phyloP scores from a whole-genome alignment of 352 stramenopile species.

The Globisporangium polare region DNA sequence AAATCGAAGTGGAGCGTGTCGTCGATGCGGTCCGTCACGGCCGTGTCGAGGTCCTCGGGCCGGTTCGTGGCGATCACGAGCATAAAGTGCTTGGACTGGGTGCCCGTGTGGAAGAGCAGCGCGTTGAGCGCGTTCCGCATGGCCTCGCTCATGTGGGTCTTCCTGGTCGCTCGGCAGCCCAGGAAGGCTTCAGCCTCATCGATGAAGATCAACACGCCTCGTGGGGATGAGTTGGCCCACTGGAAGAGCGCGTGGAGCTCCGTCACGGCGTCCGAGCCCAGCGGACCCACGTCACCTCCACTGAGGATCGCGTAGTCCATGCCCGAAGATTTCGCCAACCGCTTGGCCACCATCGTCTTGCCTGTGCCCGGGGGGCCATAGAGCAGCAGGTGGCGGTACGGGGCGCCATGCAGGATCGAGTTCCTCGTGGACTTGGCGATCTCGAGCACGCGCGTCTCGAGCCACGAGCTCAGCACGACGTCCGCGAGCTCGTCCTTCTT shows the following conservation, averaged over 20 bases:
- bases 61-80: conserved; percentile 84
- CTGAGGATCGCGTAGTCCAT: conserved; percentile 87
- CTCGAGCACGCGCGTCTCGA: conserved; percentile 63
- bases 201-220: conserved; percentile 84
- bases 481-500: conserved; percentile 47
- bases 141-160: conserved; percentile 81
- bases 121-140: conserved; percentile 84
- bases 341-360: conserved; percentile 88
- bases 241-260: conserved; percentile 81
- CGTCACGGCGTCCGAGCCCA: conserved; percentile 69
- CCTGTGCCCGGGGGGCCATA: conserved; percentile 82
- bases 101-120: conserved; percentile 76
- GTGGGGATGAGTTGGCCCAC: conserved; percentile 72
- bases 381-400: conserved; percentile 80
- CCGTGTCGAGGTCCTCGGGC: conserved; percentile 72
- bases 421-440: conserved; percentile 63
- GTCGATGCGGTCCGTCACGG: conserved; percentile 80
- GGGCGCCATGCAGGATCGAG: conserved; percentile 52
- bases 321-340: conserved; percentile 49
- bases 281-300: conserved; percentile 78
- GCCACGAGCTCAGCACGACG: conserved; percentile 44
- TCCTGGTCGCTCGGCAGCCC: conserved; percentile 62
- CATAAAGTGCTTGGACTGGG: conserved; percentile 71
- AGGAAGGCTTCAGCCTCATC: conserved; percentile 47
- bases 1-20: conserved; percentile 79